Evolutionary conservation across 75 land plant genomes (phyloP), one percentile per base, ranked within the genome.

Genomic region (Picea sitchensis): DNA sequence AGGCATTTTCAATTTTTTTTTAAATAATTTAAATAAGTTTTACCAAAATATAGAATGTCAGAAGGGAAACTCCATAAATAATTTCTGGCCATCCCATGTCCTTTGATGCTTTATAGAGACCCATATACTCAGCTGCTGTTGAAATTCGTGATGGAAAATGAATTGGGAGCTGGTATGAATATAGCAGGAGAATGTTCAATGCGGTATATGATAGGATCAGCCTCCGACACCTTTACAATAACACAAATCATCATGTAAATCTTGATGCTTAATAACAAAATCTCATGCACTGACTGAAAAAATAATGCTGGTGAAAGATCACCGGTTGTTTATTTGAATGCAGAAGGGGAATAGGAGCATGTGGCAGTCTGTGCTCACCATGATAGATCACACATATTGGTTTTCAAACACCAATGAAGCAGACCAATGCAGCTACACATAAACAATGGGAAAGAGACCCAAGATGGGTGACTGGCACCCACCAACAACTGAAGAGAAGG

Each of bases 401-500:
- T 92, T 32, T 91, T 91, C 58, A 98, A 73, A 78, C 96, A 95
- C 98, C 98, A 95, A 73, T 90, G 89, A 67, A 92, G 88, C 67
- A 98, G 91, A 21, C 98, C 92, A 82, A 86, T 79, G 84, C 96
- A 93, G 84, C 99, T 93, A 77, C 90, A 89, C 56, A 95, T 72
- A 58, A 98, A 98, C 80, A 96, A 98, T 44, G 98, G 98, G 65
- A 98, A 74, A 77, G 93, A 87, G 63, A 90, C 76, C 98, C 99
- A 98, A 21, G 95, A 98, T 5, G 99, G 98, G 81, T 84, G 86
- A 61, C 91, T 92, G 59, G 91, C 89, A 26, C 95, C 99, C 54
- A 84, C 92, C 61, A 88, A 73, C 67, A 98, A 77, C 82, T 98
- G 98, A 60, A 98, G 81, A 20, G 98, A 96, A 67, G 95, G 82